Evolutionary conservation across 148 eudicot species (phyloP).

Genomic region (Amaranthus palmeri): DNA sequence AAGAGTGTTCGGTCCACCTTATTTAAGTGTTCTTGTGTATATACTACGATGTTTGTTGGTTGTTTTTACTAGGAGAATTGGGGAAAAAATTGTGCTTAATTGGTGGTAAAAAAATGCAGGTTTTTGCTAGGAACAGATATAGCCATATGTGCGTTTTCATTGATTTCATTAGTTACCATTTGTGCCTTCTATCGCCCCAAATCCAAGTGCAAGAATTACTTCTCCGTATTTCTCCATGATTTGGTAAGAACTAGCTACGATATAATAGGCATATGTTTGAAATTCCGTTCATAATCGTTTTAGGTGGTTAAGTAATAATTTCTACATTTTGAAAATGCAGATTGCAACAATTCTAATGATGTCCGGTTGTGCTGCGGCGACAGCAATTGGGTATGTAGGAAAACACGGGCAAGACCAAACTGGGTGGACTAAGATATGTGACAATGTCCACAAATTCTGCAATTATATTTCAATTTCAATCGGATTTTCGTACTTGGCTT

Average conservation of each 20-base stretch:
- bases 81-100: no score
- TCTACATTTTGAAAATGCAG: slow-evolving; percentile 4
- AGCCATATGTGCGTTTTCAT: slow-evolving; percentile 15
- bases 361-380: slow-evolving; percentile 34
- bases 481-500: slow-evolving; percentile 24
- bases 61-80: no score
- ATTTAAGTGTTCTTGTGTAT: no score
- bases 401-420: slow-evolving; percentile 28
- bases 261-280: no score
- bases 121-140: slow-evolving; percentile 20
- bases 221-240: slow-evolving; percentile 23
- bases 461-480: slow-evolving; percentile 20
- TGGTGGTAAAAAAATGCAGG: slow-evolving; percentile 16
- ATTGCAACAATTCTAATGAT: slow-evolving; percentile 21
- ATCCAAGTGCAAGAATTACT: slow-evolving; percentile 9
- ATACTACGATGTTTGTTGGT: neutral
- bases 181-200: slow-evolving; percentile 12
- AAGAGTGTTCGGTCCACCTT: no score
- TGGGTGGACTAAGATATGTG: slow-evolving; percentile 38
- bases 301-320: neutral
- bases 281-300: no score
- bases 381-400: slow-evolving; percentile 34
- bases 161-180: slow-evolving; percentile 16
- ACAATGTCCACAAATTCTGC: slow-evolving; percentile 25
- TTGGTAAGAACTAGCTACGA: slow-evolving; percentile 20